These are phyloP conservation scores for Stachybotrys echinatus DNA, from an alignment of 2,329 filamentous ascomycete species.

Conservation along the genomic window DNA sequence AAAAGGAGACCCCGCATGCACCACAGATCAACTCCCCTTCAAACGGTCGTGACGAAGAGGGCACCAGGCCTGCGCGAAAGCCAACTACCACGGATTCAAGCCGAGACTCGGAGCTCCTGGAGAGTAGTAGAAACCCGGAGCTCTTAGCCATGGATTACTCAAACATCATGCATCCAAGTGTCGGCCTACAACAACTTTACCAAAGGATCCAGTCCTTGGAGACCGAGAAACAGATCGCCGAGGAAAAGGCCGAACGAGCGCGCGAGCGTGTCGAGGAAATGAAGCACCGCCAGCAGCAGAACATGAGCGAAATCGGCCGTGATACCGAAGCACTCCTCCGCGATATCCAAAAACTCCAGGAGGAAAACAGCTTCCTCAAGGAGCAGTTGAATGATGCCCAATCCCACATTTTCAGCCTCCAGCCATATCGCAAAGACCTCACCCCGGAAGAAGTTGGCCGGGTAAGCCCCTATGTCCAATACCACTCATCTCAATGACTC, in stretches of 20 bases:
- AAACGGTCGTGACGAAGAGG: neutral
- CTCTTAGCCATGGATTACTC: neutral
- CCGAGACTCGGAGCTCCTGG: neutral
- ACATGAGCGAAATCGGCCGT: conserved; percentile 15
- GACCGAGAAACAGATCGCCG: conserved; percentile 21
- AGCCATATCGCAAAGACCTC: conserved; percentile 32
- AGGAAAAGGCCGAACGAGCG: conserved; percentile 20
- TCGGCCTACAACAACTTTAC: neutral
- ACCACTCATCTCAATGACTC: neutral
- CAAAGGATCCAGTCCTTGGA: conserved; percentile 4
- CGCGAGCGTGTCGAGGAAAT: conserved; percentile 15
- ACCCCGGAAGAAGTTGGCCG: conserved; percentile 28
- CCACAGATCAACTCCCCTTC: neutral
- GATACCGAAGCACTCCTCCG: conserved; percentile 14
- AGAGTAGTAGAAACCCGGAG: neutral
- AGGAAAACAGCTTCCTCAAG: conserved; percentile 21
- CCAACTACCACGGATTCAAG: neutral
- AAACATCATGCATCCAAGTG: neutral
- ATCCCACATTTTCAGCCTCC: conserved; percentile 34
- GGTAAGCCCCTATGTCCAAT: conserved; percentile 15
- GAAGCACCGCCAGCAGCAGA: conserved; percentile 15
- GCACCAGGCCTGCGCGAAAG: no score
- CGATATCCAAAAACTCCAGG: conserved; percentile 13
- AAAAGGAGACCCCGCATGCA: neutral
- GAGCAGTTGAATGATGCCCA: conserved; percentile 27